phyloP scores from a whole-genome alignment of 2,329 filamentous ascomycete species.

The Hysterium pulicare region DNA sequence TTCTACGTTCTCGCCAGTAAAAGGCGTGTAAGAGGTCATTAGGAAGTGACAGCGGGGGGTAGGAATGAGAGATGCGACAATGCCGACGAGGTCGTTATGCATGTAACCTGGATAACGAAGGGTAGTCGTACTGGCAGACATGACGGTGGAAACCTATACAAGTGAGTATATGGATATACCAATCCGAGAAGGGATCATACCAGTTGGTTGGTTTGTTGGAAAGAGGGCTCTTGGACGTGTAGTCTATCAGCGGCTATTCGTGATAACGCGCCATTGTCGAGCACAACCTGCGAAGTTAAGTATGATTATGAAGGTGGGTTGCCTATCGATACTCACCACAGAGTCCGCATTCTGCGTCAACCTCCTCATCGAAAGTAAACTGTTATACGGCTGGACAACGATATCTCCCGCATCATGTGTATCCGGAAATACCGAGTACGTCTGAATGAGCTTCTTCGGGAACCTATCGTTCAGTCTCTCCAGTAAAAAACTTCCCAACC shows the following conservation, averaged over 20 bases:
- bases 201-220: constrained; percentile 95
- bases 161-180: constrained; percentile 7
- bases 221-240: constrained; percentile 92
- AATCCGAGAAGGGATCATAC: constrained; percentile 42
- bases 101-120: constrained; percentile 97
- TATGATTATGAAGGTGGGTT: neutral
- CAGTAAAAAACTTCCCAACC: constrained; percentile 90
- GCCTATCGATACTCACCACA: constrained; percentile 56
- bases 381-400: constrained; percentile 98
- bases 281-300: constrained; percentile 59
- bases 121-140: constrained; percentile 96
- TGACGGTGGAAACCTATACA: constrained; percentile 79
- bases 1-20: constrained; percentile 93
- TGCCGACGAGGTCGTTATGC: constrained; percentile 98
- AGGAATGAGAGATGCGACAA: constrained; percentile 91
- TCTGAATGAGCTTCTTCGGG: constrained; percentile 98
- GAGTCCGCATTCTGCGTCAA: constrained; percentile 96
- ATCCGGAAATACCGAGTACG: constrained; percentile 97
- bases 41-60: constrained; percentile 97
- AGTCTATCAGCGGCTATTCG: constrained; percentile 91
- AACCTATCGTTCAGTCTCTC: constrained; percentile 96
- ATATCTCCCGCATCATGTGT: constrained; percentile 84
- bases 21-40: constrained; percentile 97
- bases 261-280: constrained; percentile 92
- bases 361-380: constrained; percentile 83